Evolutionary conservation across 106 monocot species (phyloP), one percentile per base, ranked within the genome.

Genomic region (Apostasia shenzhenica): DNA sequence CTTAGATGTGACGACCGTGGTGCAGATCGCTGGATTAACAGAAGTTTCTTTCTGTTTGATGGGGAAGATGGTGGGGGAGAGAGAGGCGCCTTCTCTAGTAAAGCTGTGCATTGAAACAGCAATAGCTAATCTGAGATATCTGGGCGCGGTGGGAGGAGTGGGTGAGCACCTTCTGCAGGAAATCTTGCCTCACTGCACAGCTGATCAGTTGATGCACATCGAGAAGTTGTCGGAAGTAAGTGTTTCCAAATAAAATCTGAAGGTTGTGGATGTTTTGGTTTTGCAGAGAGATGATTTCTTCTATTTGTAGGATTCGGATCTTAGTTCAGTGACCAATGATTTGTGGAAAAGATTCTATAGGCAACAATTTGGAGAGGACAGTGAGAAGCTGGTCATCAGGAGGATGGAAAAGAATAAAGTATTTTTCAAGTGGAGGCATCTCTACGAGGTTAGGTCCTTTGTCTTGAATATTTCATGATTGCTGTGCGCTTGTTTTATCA

Each of bases 261-360:
- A 54, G 67, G 7, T 55, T 41, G 5, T 66, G 10, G 10, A 26
- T 75, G 8, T 11, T 61, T 66, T 58, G 14, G 57, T 61, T 37
- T 68, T 64, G 6, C 41, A 54, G 14, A 66, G 70, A 14, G 2
- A 14, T 63, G 65, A 55, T 56, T 56, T 4, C n/a, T 41, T 70
- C 11, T n/a, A 38, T 46, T 11, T 50, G 12, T 45, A 44, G 42
- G 8, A 55, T 11, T 45, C 44, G 26, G 95, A 97, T 65, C 82
- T 97, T 39, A 97, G 87, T 56, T 67, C 82, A 1, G 82, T 97
- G 58, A 97, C 95, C 1, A 81, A 97, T 73, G 66, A 48, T 1
- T 59, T 97, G 56, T 97, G 95, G 95, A 97, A 81, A 77, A 79
- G 70, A 47, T 92, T 97, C 64, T 97, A 97, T 71, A 79, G 73